These are phyloP conservation scores for Hamamelis virginiana DNA, from an alignment of 164 flowering plant species.

Conservation along the genomic window DNA sequence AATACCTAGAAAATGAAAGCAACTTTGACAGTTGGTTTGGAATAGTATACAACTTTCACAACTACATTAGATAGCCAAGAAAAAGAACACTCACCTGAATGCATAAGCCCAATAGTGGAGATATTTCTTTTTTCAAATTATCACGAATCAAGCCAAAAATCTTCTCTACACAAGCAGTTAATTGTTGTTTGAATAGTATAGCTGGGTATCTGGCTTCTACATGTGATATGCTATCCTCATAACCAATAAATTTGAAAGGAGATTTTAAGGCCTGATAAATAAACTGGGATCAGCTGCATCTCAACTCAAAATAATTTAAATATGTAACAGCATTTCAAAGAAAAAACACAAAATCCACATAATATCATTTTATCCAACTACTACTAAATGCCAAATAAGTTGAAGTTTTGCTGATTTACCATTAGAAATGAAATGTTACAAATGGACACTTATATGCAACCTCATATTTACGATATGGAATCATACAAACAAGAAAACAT, in stretches of 20 bases:
- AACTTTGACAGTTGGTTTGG: no score
- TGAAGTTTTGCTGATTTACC: no score
- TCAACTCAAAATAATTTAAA: background rate
- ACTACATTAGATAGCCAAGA: background rate
- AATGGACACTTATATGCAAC: no score
- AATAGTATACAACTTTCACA: background rate
- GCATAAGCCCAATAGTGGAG: constrained; percentile 68
- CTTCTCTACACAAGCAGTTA: constrained; percentile 91
- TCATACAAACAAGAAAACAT: no score
- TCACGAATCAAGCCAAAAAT: constrained; percentile 90
- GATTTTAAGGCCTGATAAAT: constrained; percentile 60
- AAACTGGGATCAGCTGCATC: background rate
- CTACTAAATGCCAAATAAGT: no score
- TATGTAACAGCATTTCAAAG: constrained; percentile 1
- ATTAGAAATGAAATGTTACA: no score
- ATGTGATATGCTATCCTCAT: constrained; percentile 61
- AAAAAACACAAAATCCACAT: background rate
- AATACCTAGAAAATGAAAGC: no score
- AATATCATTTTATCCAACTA: background rate
- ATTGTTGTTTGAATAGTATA: constrained; percentile 81
- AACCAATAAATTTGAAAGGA: constrained; percentile 61
- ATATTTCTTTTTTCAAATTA: constrained; percentile 84
- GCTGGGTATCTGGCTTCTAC: constrained; percentile 91
- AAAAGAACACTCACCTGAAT: constrained; percentile 58
- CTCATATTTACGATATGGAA: no score